These are phyloP conservation scores for Rhizopogon vesiculosus DNA, from an alignment of 768 basidiomycete genomes.

Conservation along the genomic window DNA sequence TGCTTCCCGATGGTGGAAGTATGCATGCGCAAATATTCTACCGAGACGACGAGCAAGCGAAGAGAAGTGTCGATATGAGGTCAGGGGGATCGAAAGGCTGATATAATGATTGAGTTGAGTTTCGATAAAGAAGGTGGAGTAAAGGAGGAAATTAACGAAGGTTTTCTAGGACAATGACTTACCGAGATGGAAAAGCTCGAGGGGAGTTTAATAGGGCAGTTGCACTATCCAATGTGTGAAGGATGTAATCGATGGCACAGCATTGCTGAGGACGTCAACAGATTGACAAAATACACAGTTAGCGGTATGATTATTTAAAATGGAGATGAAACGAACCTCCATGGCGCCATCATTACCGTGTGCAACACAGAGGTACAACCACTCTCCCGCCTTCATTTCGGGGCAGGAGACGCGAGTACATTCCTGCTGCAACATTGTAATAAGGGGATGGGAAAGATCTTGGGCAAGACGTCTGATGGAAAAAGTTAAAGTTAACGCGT, in stretches of 20 bases:
- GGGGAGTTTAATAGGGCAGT: conserved; percentile 89
- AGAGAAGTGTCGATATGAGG: conserved; percentile 84
- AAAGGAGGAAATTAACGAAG: conserved; percentile 6
- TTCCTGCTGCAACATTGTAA: conserved; percentile 80
- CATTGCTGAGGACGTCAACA: conserved; percentile 58
- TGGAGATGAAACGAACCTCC: conserved; percentile 50
- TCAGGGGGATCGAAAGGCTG: conserved; percentile 76
- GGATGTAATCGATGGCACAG: conserved; percentile 95
- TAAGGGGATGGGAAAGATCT: conserved; percentile 81
- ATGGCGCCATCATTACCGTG: conserved; percentile 86
- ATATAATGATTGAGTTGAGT: conserved; percentile 4
- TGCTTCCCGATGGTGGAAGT: conserved; percentile 89
- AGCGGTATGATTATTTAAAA: not conserved
- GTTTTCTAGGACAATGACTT: conserved; percentile 16
- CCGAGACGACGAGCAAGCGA: conserved; percentile 89
- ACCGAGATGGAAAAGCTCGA: conserved; percentile 90
- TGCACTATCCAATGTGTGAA: conserved; percentile 90
- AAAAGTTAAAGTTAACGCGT: conserved; percentile 3
- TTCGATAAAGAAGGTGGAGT: conserved; percentile 13
- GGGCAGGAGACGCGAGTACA: conserved; percentile 86
- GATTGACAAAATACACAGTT: conserved; percentile 9
- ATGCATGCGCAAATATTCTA: conserved; percentile 94
- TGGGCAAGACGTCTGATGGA: conserved; percentile 72
- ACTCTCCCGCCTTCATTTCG: conserved; percentile 99
- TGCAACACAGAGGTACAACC: conserved; percentile 94